Percentiles rank a stretch among this genome's conserved stretches.
Evolutionary conservation across 1,284 basidiomycete genomes (phyloP).

Genomic region (Wolfiporia cocos): DNA sequence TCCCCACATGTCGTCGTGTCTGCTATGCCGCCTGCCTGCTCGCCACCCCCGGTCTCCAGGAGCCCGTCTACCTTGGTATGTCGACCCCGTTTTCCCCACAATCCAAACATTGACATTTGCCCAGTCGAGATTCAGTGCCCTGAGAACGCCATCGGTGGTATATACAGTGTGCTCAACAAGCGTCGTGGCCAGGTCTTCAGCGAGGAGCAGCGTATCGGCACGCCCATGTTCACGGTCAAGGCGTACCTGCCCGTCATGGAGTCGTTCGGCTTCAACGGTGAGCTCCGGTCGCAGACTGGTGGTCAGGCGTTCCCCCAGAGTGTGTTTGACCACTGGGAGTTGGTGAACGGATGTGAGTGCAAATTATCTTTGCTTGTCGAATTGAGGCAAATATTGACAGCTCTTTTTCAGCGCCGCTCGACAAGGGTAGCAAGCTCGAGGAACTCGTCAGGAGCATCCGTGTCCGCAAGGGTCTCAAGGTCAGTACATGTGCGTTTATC

Average conservation of each 20-base stretch:
- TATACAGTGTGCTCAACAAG: slow-evolving; percentile 94
- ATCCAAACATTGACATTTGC: background rate
- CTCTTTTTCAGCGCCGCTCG: slow-evolving; percentile 52
- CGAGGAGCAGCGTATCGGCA: slow-evolving; percentile 96
- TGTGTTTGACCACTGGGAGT: slow-evolving; percentile 92
- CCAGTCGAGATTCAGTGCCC: slow-evolving; percentile 97
- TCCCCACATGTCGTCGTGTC: slow-evolving; percentile 95
- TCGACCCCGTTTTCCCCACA: slow-evolving; percentile 1
- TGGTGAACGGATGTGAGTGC: slow-evolving; percentile 78
- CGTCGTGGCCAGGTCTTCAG: slow-evolving; percentile 98
- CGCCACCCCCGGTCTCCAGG: slow-evolving; percentile 89
- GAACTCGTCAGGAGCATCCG: slow-evolving; percentile 84
- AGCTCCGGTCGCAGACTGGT: slow-evolving; percentile 86
- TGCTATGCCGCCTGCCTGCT: slow-evolving; percentile 95
- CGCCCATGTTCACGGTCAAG: slow-evolving; percentile 99
- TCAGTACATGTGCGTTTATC: slow-evolving; percentile 23
- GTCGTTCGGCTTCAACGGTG: slow-evolving; percentile 99
- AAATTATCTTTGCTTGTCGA: slow-evolving; percentile 13
- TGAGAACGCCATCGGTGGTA: slow-evolving; percentile 96
- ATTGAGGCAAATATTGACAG: background rate
- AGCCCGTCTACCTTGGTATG: slow-evolving; percentile 91
- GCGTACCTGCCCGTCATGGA: slow-evolving; percentile 96
- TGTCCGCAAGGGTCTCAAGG: slow-evolving; percentile 90
- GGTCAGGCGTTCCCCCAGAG: slow-evolving; percentile 98
- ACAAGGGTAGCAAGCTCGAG: slow-evolving; percentile 89